A percentile compares a stretch with the other conserved stretches of the same genome.
Conservation (phyloP, 192 early-diverging fungal genomes). For the Podochytrium sp. region DNA sequence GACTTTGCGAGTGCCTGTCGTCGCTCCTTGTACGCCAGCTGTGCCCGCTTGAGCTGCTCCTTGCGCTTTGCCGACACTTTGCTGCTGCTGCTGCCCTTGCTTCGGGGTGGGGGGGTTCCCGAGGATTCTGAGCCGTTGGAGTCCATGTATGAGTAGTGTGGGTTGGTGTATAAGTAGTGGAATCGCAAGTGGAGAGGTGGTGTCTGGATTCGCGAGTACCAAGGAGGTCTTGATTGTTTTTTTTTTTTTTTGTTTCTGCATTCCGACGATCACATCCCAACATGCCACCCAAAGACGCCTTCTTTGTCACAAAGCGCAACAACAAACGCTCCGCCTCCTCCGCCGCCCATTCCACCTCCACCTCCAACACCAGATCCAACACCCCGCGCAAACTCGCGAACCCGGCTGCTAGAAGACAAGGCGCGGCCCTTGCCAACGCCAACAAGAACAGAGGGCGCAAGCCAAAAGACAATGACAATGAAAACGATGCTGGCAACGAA, state of each 20-base stretch:
- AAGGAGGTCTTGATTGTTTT: not conserved
- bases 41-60: too few relatives aligned
- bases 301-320: slow-evolving; percentile 9
- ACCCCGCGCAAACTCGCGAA: not conserved
- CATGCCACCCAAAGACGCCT: slow-evolving; percentile 13
- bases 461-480: not conserved
- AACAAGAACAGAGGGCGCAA: not conserved
- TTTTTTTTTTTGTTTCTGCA: slow-evolving; percentile 24
- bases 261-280: not conserved
- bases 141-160: too few relatives aligned
- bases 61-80: too few relatives aligned
- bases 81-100: too few relatives aligned
- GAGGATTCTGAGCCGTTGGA: too few relatives aligned
- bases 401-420: not conserved
- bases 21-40: too few relatives aligned
- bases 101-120: too few relatives aligned
- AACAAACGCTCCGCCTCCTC: not conserved
- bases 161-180: not conserved
- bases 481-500: slow-evolving; percentile 7
- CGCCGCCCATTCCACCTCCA: not conserved
- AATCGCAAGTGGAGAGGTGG: not conserved
- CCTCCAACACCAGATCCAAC: too few relatives aligned
- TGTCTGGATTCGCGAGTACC: not conserved
- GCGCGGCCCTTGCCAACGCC: not conserved
- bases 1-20: too few relatives aligned